Conservation (phyloP, 129 eudicot genomes). For the Rutidosis leptorrhynchoides region DNA sequence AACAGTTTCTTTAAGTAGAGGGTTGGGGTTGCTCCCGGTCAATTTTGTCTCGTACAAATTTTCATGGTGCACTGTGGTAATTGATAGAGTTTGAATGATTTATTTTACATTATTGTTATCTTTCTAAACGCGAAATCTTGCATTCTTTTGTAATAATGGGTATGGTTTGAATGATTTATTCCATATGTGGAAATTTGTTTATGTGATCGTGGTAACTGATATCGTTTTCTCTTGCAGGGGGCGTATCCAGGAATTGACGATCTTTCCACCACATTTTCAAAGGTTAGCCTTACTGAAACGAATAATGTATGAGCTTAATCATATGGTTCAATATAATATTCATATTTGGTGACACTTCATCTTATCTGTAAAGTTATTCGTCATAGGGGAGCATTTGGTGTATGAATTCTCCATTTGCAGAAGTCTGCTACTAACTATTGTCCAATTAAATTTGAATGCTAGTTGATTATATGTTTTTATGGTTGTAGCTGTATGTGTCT, state of each 20-base stretch:
- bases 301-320: background rate
- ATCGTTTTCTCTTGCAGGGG: conserved; percentile 48
- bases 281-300: conserved; percentile 48
- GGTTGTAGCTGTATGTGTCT: too few species aligned
- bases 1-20: background rate
- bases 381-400: too few species aligned
- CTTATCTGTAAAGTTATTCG: too few species aligned
- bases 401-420: too few species aligned
- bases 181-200: background rate
- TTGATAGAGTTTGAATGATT: background rate
- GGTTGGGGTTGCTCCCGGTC: background rate
- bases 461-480: too few species aligned
- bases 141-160: too few species aligned
- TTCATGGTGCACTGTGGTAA: conserved; percentile 1
- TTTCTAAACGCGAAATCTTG: background rate
- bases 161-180: too few species aligned
- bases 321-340: background rate
- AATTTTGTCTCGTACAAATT: background rate
- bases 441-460: too few species aligned
- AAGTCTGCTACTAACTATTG: too few species aligned
- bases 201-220: conserved; percentile 20
- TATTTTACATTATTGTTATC: background rate
- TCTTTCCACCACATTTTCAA: conserved; percentile 62
- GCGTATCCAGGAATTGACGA: conserved; percentile 58
- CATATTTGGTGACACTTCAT: too few species aligned